Conservation (phyloP, 2,329 filamentous ascomycete species). For the Claviceps sorghi region DNA sequence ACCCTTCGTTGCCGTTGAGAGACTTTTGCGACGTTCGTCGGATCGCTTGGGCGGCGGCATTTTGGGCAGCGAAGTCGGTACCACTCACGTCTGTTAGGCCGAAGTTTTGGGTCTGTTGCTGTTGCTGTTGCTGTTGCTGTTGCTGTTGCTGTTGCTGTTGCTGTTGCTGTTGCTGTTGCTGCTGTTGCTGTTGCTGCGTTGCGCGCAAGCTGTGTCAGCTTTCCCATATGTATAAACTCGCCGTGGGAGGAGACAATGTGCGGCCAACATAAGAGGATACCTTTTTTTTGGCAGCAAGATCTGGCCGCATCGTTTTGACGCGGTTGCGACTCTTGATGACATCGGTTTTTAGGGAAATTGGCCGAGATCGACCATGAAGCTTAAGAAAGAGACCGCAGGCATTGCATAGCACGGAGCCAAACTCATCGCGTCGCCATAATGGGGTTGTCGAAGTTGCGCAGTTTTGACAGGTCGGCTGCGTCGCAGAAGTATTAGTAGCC, state of each 20-base stretch:
- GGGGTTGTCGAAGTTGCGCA: constrained; percentile 92
- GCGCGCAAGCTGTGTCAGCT: neutral
- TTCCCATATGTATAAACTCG: neutral
- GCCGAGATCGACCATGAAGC: constrained; percentile 81
- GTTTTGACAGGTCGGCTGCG: constrained; percentile 93
- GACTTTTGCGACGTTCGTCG: constrained; percentile 56
- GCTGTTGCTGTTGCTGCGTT: constrained; percentile 14
- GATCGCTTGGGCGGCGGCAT: constrained; percentile 34
- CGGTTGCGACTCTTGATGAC: constrained; percentile 99
- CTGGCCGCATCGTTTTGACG: constrained; percentile 73
- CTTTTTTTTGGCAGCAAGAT: constrained; percentile 72
- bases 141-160: constrained; percentile 21
- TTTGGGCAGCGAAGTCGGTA: constrained; percentile 38
- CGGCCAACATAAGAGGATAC: constrained; percentile 30
- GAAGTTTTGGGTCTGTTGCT: constrained; percentile 27
- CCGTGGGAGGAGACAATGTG: neutral
- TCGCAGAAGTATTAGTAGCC: constrained; percentile 42
- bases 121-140: constrained; percentile 16
- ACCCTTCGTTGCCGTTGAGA: constrained; percentile 58
- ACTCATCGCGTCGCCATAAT: constrained; percentile 93
- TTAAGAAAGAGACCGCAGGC: constrained; percentile 96
- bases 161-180: constrained; percentile 18
- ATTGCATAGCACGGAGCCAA: constrained; percentile 92
- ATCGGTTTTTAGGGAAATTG: constrained; percentile 95
- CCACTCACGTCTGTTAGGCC: constrained; percentile 38